A percentile compares a stretch with the other conserved stretches of the same genome.
Conservation (phyloP, 1,139 yeast genomes). For the Tardiomyces blankii region DNA sequence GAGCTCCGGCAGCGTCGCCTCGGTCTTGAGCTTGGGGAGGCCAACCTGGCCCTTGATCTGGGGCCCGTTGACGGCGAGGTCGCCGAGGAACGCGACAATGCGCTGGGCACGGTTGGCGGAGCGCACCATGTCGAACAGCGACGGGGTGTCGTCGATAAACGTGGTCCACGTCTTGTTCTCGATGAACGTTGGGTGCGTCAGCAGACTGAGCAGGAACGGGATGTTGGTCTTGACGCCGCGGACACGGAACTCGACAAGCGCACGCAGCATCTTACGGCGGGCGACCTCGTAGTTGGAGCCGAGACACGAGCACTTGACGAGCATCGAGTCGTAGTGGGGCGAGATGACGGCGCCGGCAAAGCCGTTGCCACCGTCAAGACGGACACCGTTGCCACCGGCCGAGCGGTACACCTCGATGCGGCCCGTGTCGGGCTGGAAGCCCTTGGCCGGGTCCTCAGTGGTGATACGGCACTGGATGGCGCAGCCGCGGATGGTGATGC, state of each 20-base stretch:
- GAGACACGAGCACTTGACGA: conserved; percentile 93
- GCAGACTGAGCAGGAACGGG: conserved; percentile 86
- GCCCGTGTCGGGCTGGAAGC: conserved; percentile 98
- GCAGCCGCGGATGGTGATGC: conserved; percentile 91
- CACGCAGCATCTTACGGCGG: conserved; percentile 93
- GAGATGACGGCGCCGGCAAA: conserved; percentile 97
- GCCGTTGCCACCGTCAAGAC: conserved; percentile 98
- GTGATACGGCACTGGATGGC: conserved; percentile 99
- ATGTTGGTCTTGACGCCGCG: conserved; percentile 98
- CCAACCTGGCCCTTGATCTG: conserved; percentile 94
- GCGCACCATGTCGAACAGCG: conserved; percentile 85
- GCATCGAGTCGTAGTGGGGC: conserved; percentile 97
- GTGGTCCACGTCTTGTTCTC: conserved; percentile 95
- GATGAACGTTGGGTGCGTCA: conserved; percentile 86
- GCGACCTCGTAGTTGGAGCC: conserved; percentile 96
- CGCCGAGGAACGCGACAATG: conserved; percentile 79
- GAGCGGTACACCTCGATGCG: conserved; percentile 96
- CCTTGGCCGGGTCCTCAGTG: conserved; percentile 94
- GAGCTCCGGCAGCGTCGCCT: conserved; percentile 64
- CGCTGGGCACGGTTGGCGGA: conserved; percentile 97
- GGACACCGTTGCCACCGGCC: conserved; percentile 98
- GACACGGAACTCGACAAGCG: conserved; percentile 93
- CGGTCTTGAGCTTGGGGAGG: conserved; percentile 65
- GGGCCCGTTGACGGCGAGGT: conserved; percentile 89
- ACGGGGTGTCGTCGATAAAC: conserved; percentile 95